A percentile compares a stretch with the other conserved stretches of the same genome.
phyloP scores from a whole-genome alignment of 768 basidiomycete genomes.

The Trametes sanguinea region DNA sequence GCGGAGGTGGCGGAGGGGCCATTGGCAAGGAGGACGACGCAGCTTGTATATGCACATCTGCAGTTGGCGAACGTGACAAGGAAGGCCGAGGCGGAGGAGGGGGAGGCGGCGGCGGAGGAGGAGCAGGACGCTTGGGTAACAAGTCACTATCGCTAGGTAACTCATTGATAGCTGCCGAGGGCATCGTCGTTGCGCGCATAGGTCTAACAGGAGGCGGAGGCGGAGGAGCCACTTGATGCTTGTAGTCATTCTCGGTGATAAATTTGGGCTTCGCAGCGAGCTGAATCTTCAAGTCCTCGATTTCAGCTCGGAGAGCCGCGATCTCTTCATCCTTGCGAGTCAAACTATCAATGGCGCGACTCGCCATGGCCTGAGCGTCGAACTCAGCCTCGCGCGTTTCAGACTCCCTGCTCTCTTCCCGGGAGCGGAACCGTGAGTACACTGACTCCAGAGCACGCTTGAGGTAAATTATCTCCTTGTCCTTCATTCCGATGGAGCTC shows the following conservation, averaged over 20 bases:
- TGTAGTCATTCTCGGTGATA: slow-evolving; percentile 71
- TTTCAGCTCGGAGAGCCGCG: slow-evolving; percentile 47
- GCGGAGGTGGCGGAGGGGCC: slow-evolving; percentile 33
- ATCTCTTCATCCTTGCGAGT: slow-evolving; percentile 72
- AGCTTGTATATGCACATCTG: neutral
- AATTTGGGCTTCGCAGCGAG: slow-evolving; percentile 50
- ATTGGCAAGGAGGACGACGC: slow-evolving; percentile 32
- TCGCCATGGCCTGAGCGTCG: slow-evolving; percentile 70
- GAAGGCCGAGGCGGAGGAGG: slow-evolving; percentile 1
- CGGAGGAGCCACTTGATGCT: slow-evolving; percentile 63
- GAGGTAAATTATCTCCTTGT: slow-evolving; percentile 75
- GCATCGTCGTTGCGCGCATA: slow-evolving; percentile 29
- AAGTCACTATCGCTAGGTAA: slow-evolving; percentile 4
- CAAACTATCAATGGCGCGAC: slow-evolving; percentile 68
- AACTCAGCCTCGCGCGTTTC: slow-evolving; percentile 47
- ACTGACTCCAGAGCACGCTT: slow-evolving; percentile 89
- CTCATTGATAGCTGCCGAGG: neutral
- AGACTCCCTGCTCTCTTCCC: slow-evolving; percentile 50
- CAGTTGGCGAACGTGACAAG: neutral
- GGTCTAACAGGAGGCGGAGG: slow-evolving; percentile 54
- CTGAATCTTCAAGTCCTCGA: slow-evolving; percentile 52
- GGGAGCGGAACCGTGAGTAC: slow-evolving; percentile 71
- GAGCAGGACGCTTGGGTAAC: slow-evolving; percentile 7
- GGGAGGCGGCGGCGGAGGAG: slow-evolving; percentile 4
- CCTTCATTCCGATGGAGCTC: slow-evolving; percentile 47